A percentile compares a stretch with the other conserved stretches of the same genome.
Conservation (phyloP, 1,284 basidiomycete genomes). For the Chiua sp. region DNA sequence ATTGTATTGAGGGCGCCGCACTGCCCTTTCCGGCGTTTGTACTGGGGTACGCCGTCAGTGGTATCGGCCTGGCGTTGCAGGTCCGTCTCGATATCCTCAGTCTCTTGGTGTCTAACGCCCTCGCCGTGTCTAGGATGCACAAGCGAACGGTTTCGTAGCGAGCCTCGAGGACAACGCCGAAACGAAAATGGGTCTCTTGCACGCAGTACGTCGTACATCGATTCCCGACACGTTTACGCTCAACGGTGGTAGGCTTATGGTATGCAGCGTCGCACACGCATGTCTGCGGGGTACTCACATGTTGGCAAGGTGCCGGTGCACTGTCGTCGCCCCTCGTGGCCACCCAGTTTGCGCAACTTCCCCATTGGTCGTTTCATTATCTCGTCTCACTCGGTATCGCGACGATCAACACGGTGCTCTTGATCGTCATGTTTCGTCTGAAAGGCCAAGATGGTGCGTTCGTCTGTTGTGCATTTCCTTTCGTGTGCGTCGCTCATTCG, state of each 20-base stretch:
- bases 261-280: constrained; percentile 11
- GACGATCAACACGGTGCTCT: constrained; percentile 45
- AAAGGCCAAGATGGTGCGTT: constrained; percentile 58
- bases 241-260: constrained; percentile 36
- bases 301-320: constrained; percentile 57
- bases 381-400: constrained; percentile 64
- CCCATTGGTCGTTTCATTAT: constrained; percentile 69
- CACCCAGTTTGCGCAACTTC: constrained; percentile 61
- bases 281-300: neutral
- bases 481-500: neutral
- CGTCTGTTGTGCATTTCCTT: neutral
- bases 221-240: constrained; percentile 2
- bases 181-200: constrained; percentile 37
- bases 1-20: constrained; percentile 59
- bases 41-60: constrained; percentile 61
- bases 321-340: constrained; percentile 63
- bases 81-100: constrained; percentile 18
- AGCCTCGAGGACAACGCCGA: constrained; percentile 34
- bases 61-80: constrained; percentile 60
- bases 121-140: constrained; percentile 28
- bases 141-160: constrained; percentile 39
- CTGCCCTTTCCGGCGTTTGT: constrained; percentile 70
- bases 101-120: neutral
- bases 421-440: constrained; percentile 58
- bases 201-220: constrained; percentile 23